phyloP scores from a whole-genome alignment of 2,329 filamentous ascomycete species.

The Sphaerulina vaccinii region DNA sequence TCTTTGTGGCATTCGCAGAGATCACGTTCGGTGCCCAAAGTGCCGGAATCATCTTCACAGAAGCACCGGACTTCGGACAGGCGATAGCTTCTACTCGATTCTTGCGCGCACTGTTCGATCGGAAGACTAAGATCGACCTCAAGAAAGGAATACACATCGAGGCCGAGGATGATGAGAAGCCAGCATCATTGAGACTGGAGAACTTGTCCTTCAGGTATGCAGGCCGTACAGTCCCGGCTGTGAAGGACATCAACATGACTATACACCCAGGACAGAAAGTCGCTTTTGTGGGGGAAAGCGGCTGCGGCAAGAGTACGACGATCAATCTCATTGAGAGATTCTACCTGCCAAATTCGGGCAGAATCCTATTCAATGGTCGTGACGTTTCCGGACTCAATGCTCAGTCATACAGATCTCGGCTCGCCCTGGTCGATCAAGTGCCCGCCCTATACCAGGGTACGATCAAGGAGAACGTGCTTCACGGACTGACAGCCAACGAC shows the following conservation, averaged over 20 bases:
- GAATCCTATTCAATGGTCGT: slow-evolving; percentile 52
- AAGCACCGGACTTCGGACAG: slow-evolving; percentile 15
- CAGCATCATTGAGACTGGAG: no score
- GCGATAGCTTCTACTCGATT: neutral
- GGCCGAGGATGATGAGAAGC: no score
- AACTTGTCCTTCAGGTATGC: no score
- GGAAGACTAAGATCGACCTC: slow-evolving; percentile 39
- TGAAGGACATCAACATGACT: neutral
- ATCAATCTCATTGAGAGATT: slow-evolving; percentile 36
- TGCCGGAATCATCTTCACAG: slow-evolving; percentile 49
- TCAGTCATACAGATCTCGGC: slow-evolving; percentile 40
- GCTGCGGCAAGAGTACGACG: slow-evolving; percentile 41
- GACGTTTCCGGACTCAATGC: slow-evolving; percentile 51
- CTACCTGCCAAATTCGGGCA: slow-evolving; percentile 33
- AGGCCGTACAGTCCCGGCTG: slow-evolving; percentile 10
- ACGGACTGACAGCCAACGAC: neutral
- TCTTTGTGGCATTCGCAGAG: slow-evolving; percentile 62
- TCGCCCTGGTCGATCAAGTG: slow-evolving; percentile 46
- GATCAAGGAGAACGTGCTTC: slow-evolving; percentile 39
- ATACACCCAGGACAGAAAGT: slow-evolving; percentile 39
- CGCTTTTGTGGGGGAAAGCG: slow-evolving; percentile 47
- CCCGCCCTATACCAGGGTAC: slow-evolving; percentile 30
- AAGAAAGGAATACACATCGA: no score
- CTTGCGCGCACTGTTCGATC: neutral
- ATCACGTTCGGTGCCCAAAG: slow-evolving; percentile 62